Evolutionary conservation across 2,329 filamentous ascomycete species (phyloP).

Genomic region (Acrodontium crateriforme): DNA sequence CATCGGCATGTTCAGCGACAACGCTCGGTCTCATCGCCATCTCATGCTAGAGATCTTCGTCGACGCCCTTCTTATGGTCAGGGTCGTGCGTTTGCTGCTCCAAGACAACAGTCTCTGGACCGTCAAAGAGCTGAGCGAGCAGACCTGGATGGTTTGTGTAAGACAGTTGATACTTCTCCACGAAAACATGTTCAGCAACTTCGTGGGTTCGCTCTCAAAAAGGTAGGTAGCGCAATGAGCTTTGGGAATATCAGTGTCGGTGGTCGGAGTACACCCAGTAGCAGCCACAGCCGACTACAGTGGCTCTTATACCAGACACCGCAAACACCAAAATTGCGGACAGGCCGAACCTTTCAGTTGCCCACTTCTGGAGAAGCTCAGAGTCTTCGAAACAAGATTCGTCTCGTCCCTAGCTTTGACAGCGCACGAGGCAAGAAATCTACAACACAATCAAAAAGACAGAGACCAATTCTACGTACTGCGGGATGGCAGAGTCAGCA

Average conservation of each 20-base stretch:
- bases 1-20: no score
- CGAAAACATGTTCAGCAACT: slow-evolving; percentile 23
- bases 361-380: background rate
- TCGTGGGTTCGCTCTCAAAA: slow-evolving; percentile 10
- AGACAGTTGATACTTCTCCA: slow-evolving; percentile 30
- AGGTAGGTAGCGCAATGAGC: slow-evolving; percentile 14
- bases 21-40: slow-evolving; percentile 16
- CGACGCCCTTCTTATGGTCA: slow-evolving; percentile 29
- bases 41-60: slow-evolving; percentile 11
- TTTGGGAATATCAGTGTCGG: slow-evolving; percentile 11
- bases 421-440: slow-evolving; percentile 13
- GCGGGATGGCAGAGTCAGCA: background rate
- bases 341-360: no score
- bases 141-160: slow-evolving; percentile 28
- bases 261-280: slow-evolving; percentile 4
- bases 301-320: slow-evolving; percentile 15
- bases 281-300: slow-evolving; percentile 5
- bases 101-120: slow-evolving; percentile 37
- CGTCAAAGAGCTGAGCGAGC: slow-evolving; percentile 28
- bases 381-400: background rate
- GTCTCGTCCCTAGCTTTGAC: slow-evolving; percentile 12
- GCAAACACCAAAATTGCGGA: slow-evolving; percentile 3
- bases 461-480: no score
- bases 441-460: background rate
- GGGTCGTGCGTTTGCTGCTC: slow-evolving; percentile 39